Evolutionary conservation across 2,329 filamentous ascomycete species (phyloP), one percentile per base, ranked within the genome.

Genomic region (Alternaria sp.): DNA sequence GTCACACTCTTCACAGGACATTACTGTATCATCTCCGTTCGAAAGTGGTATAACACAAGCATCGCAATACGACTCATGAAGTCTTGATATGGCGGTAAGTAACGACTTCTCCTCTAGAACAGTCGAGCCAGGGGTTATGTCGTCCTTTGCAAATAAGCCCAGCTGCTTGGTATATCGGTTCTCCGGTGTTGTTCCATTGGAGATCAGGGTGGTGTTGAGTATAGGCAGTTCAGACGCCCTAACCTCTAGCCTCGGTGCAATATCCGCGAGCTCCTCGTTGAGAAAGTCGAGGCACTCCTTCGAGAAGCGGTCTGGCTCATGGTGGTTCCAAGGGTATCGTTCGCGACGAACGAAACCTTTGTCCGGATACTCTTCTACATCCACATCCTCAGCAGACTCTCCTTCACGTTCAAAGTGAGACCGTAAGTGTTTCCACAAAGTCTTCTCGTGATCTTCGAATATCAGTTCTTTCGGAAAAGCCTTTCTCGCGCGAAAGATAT

Each of bases 51-150:
- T 85, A 70, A 93, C 93, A 78, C 94, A 98, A 14, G 93, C 93
- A 78, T 98, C 94, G 78, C 94, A 98, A 30, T 94, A 86, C 5
- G 91, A 85, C 64, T 97, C 93, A 74, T 96, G 93, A 12, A 95
- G 86, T 30, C 93, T 89, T 75, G 95, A 95, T 69, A 94, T 95
- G 46, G 92, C 94, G 2, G 94, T 97, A 41, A 99, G 82, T 8
- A 97, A 85, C 9, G 93, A 95, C 62, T 90, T 92, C 74, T 99
- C 95, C 49, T 87, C 83, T 30, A 99, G 85, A 2, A 97, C 88
- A 6, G 85, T 83, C 75, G 96, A 91, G 10, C 91, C 92, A 0
- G 93, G 87, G 0, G 83, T 81, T 38, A 98, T 92, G 66, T 97
- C 90, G 65, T 92, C 86, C 69, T 89, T 92, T 8, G 94, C 94